A percentile compares a stretch with the other conserved stretches of the same genome.
Conservation (phyloP, 2,329 filamentous ascomycete species). For the Bipolaris oryzae region DNA sequence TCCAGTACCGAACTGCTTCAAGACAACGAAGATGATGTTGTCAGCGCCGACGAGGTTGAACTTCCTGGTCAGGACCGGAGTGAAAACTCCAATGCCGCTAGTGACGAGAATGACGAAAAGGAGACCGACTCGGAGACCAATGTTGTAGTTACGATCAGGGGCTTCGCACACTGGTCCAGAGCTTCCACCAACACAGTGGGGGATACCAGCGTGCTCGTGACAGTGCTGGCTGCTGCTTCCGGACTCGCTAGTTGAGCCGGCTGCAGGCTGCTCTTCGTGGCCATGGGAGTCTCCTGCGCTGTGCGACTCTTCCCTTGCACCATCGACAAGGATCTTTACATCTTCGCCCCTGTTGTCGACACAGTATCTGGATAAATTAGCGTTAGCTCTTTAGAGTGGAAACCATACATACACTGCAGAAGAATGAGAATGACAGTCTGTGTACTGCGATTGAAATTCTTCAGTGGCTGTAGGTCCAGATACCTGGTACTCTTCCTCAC, state of each 20-base stretch:
- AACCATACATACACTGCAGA: conserved; percentile 58
- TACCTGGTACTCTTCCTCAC: conserved; percentile 53
- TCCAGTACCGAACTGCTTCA: conserved; percentile 76
- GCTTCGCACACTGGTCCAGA: conserved; percentile 56
- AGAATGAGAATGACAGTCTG: conserved; percentile 68
- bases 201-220: conserved; percentile 77
- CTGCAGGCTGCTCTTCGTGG: conserved; percentile 24
- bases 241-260: not conserved
- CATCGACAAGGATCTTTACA: conserved; percentile 59
- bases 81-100: conserved; percentile 71
- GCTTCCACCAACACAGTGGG: conserved; percentile 65
- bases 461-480: conserved; percentile 61
- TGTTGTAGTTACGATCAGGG: conserved; percentile 65
- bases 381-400: not conserved
- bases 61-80: conserved; percentile 67
- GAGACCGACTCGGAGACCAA: conserved; percentile 71
- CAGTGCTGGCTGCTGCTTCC: conserved; percentile 50
- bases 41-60: conserved; percentile 60
- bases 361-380: conserved; percentile 60
- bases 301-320: conserved; percentile 30
- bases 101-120: conserved; percentile 74
- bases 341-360: conserved; percentile 65
- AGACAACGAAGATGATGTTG: conserved; percentile 61
- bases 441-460: conserved; percentile 65
- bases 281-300: conserved; percentile 10